Evolutionary conservation across 1,284 basidiomycete species (phyloP).

Genomic region (Trichosporon inkin): DNA sequence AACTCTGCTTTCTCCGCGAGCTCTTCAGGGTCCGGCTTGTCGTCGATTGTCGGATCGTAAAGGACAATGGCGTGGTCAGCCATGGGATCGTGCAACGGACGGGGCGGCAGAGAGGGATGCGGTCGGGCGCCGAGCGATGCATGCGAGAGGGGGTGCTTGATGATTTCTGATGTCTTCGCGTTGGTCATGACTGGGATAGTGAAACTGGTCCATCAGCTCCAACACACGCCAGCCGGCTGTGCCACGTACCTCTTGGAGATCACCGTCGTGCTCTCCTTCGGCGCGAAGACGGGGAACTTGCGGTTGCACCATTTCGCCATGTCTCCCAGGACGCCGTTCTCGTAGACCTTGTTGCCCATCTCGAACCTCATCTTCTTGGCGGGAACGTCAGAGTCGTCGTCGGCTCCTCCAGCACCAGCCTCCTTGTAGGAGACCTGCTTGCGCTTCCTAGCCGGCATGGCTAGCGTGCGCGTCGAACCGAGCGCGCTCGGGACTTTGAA

Average conservation of each 20-base stretch:
- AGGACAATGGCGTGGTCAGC: slow-evolving; percentile 95
- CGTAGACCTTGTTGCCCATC: slow-evolving; percentile 52
- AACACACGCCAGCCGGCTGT: too few species aligned
- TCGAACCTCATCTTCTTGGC: slow-evolving; percentile 56
- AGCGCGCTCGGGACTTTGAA: slow-evolving; percentile 68
- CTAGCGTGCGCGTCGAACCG: slow-evolving; percentile 51
- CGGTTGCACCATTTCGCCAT: slow-evolving; percentile 57
- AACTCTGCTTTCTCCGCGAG: slow-evolving; percentile 63
- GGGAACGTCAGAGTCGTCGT: slow-evolving; percentile 55
- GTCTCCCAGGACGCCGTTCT: slow-evolving; percentile 50
- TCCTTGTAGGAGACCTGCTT: slow-evolving; percentile 74
- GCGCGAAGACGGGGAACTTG: slow-evolving; percentile 76
- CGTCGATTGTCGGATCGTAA: slow-evolving; percentile 94
- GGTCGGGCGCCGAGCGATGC: slow-evolving; percentile 82
- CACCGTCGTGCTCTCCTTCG: slow-evolving; percentile 69
- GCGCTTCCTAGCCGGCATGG: slow-evolving; percentile 67
- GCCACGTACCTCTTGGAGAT: slow-evolving; percentile 51
- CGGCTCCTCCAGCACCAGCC: slow-evolving; percentile 57
- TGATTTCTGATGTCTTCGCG: slow-evolving; percentile 64
- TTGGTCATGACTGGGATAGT: slow-evolving; percentile 82
- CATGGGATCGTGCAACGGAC: slow-evolving; percentile 95
- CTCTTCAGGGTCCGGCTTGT: slow-evolving; percentile 67
- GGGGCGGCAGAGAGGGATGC: slow-evolving; percentile 74
- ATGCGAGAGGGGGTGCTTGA: slow-evolving; percentile 64
- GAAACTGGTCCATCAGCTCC: slow-evolving; percentile 55